Conservation (phyloP, 2,329 filamentous ascomycete species). For the Penicillium sp. region DNA sequence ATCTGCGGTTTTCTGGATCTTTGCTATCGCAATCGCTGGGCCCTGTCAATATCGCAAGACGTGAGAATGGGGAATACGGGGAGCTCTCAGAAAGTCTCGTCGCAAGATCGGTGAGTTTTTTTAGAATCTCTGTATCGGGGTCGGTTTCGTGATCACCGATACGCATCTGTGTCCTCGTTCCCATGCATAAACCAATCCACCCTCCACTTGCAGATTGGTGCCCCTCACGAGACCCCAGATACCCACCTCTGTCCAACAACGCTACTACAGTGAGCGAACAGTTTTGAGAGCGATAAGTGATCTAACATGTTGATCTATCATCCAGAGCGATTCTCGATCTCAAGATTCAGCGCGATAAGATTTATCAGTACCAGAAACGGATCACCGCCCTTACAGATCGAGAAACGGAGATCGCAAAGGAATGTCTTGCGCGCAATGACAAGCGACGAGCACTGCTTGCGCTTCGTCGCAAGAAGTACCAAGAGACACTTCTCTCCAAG, state of each 20-base stretch:
- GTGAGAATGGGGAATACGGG: slow-evolving; percentile 57
- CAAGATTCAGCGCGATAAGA: slow-evolving; percentile 94
- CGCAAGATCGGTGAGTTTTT: slow-evolving; percentile 73
- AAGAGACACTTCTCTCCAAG: slow-evolving; percentile 79
- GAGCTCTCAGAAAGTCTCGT: slow-evolving; percentile 61
- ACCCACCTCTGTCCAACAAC: not conserved
- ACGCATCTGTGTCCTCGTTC: not conserved
- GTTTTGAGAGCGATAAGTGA: too few relatives aligned
- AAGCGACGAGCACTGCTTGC: slow-evolving; percentile 78
- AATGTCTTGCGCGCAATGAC: slow-evolving; percentile 75
- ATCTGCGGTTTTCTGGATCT: slow-evolving; percentile 1
- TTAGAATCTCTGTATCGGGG: not conserved
- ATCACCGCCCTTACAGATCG: slow-evolving; percentile 79
- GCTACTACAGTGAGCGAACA: too few relatives aligned
- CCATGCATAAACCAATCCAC: not conserved
- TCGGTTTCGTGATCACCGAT: too few relatives aligned
- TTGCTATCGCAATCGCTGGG: not conserved
- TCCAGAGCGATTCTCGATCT: slow-evolving; percentile 92
- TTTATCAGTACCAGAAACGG: slow-evolving; percentile 90
- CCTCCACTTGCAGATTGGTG: not conserved
- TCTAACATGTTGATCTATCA: slow-evolving; percentile 6
- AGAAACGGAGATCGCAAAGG: slow-evolving; percentile 78
- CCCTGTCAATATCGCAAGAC: slow-evolving; percentile 19
- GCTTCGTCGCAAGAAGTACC: slow-evolving; percentile 91
- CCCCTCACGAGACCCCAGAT: slow-evolving; percentile 9